Evolutionary conservation across 2,329 filamentous ascomycete genomes (phyloP).

Genomic region (Pseudopyricularia javanii): DNA sequence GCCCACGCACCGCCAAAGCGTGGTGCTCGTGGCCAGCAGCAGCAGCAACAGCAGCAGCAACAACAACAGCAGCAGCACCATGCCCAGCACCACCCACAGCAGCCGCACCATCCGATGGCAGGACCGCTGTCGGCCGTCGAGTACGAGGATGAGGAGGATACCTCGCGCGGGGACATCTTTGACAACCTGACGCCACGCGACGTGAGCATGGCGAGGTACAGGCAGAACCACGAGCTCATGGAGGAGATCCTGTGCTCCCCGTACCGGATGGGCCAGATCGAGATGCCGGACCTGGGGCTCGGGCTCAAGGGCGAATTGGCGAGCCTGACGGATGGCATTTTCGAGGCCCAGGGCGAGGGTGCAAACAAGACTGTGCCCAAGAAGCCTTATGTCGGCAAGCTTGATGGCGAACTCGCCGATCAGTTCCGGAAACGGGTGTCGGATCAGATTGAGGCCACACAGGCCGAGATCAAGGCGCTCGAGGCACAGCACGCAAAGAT

Average conservation of each 20-base stretch:
- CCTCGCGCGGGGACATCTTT: constrained; percentile 74
- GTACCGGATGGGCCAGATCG: constrained; percentile 74
- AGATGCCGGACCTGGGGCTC: constrained; percentile 74
- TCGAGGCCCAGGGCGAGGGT: constrained; percentile 51
- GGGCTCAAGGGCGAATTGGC: constrained; percentile 76
- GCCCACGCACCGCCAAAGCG: constrained; percentile 43
- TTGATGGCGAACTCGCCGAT: constrained; percentile 66
- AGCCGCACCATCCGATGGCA: neutral
- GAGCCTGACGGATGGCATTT: constrained; percentile 71
- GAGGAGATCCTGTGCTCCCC: constrained; percentile 90
- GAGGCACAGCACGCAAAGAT: constrained; percentile 65
- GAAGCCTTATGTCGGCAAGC: constrained; percentile 50
- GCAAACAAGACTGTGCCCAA: constrained; percentile 31
- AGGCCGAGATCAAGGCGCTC: constrained; percentile 75
- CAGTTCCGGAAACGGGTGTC: constrained; percentile 72
- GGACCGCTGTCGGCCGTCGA: constrained; percentile 4
- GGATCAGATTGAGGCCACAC: constrained; percentile 59
- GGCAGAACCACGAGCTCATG: constrained; percentile 98
- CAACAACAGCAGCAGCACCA: neutral
- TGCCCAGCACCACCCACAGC: neutral
- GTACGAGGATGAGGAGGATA: constrained; percentile 84
- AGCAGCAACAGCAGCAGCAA: constrained; percentile 16
- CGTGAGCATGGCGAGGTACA: constrained; percentile 75
- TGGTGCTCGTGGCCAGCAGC: constrained; percentile 9
- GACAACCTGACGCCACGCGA: constrained; percentile 84